These are phyloP conservation scores for Rhizodiscina lignyota DNA, from an alignment of 495 filamentous ascomycete genomes.

Conservation along the genomic window DNA sequence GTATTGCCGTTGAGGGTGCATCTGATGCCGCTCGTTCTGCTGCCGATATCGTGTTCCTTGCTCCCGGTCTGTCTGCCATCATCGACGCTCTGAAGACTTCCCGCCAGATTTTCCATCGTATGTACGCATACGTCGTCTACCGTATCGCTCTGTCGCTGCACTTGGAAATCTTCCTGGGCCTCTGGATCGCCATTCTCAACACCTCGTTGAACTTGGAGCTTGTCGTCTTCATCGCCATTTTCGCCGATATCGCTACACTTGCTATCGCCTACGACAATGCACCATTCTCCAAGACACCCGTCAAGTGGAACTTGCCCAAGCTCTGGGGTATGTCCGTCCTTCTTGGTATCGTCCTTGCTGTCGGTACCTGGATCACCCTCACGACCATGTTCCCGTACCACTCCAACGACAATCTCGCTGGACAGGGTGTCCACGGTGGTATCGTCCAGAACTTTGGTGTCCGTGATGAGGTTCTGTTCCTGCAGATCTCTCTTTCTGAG, in stretches of 20 bases:
- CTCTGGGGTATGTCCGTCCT: constrained; percentile 83
- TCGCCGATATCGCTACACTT: constrained; percentile 84
- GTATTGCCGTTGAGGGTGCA: constrained; percentile 87
- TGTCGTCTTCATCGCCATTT: constrained; percentile 86
- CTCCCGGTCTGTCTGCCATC: constrained; percentile 79
- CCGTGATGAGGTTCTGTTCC: constrained; percentile 68
- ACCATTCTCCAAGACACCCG: constrained; percentile 67
- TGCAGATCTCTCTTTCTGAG: constrained; percentile 79
- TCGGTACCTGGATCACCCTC: constrained; percentile 60
- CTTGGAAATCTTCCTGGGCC: constrained; percentile 73
- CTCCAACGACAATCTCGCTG: constrained; percentile 8
- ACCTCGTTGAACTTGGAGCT: constrained; percentile 68
- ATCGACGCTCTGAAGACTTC: constrained; percentile 89
- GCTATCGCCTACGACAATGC: constrained; percentile 91
- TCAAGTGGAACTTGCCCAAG: constrained; percentile 89
- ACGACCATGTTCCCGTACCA: constrained; percentile 20
- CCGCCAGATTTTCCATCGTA: constrained; percentile 90
- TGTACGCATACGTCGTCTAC: constrained; percentile 95
- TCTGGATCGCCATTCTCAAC: constrained; percentile 81
- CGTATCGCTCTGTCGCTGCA: constrained; percentile 87
- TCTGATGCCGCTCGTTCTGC: constrained; percentile 86
- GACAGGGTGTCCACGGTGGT: constrained; percentile 39
- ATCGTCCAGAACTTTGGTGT: constrained; percentile 78
- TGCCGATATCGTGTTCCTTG: constrained; percentile 81
- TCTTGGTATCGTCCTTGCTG: constrained; percentile 61